Evolutionary conservation across 805 yeast genomes (phyloP), one percentile per base, ranked within the genome.

Genomic region (Nakazawaea populi): DNA sequence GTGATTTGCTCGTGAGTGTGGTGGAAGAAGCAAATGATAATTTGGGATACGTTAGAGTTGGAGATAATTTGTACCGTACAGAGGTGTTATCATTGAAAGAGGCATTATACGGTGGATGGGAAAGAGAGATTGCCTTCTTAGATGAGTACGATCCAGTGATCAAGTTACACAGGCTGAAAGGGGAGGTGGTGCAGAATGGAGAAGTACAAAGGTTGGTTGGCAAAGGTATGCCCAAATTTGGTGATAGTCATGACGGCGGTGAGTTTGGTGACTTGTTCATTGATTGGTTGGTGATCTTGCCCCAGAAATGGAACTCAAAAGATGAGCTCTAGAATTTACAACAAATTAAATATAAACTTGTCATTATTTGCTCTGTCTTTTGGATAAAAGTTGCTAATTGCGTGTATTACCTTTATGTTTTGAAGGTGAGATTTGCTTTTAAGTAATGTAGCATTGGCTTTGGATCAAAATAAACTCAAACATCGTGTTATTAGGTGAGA

Each of bases 41-140:
- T 61, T 63, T 89, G 77, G 99, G 99, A 6, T 94, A 83, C 69
- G 77, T 97, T 66, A 78, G 99, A 58, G 76, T 89, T 53, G 87
- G 87, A 37, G 64, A 75, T 55, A 73, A 86, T 59, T 69, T 94
- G 55, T 91, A 84, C 70, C 73, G 98, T 53, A 87, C 89, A 0
- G 98, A 94, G 63, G 83, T 80, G 1, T 63, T 94, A 32, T 76
- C 86, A 2, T 71, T 83, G 47, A 73, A 76, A 49, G 97, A 94
- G 65, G 87, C 97, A 0, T 46, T 80, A 6, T 46, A 60, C 6
- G 99, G 99, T 14, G 89, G 84, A 14, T 94, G 99, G 99, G 60
- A 67, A 38, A 74, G 96, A 49, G 66, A 67, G 5, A 73, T 94
- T 29, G 77, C 74, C 41, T 85, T 82, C 55, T 76, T 94, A 49